A percentile compares a stretch with the other conserved stretches of the same genome.
phyloP scores from a whole-genome alignment of 192 early-diverging fungal genomes.

The Coemansia sp. region DNA sequence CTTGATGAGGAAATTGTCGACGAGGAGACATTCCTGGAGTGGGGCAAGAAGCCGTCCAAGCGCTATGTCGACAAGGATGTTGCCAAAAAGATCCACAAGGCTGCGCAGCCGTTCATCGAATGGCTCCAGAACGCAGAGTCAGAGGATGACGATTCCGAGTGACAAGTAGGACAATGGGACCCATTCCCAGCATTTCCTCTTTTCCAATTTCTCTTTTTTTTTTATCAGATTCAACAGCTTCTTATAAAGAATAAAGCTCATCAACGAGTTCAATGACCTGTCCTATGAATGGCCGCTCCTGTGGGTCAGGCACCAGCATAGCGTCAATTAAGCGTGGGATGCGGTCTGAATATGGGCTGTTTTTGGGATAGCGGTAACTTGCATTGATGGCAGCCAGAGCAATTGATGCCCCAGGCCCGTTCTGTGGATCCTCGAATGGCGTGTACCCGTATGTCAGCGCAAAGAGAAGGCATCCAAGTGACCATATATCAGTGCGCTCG shows the following conservation, averaged over 20 bases:
- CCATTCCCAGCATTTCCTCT: not conserved
- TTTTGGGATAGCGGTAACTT: constrained; percentile 57
- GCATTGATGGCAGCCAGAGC: constrained; percentile 71
- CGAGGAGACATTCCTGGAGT: constrained; percentile 85
- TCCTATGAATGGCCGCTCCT: constrained; percentile 60
- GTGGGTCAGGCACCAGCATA: constrained; percentile 64
- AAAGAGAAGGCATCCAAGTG: constrained; percentile 71
- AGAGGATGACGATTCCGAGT: constrained; percentile 60
- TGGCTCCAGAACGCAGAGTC: constrained; percentile 91
- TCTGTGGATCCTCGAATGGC: constrained; percentile 65
- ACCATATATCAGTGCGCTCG: constrained; percentile 78
- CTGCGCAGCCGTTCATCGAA: constrained; percentile 84
- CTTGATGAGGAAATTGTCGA: constrained; percentile 91
- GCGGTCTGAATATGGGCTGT: constrained; percentile 55
- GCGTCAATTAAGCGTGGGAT: constrained; percentile 58
- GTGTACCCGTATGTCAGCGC: constrained; percentile 69
- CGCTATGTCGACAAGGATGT: constrained; percentile 83
- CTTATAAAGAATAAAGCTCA: constrained; percentile 15
- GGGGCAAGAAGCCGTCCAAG: constrained; percentile 83
- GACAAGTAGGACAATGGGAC: not conserved
- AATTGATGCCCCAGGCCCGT: constrained; percentile 67
- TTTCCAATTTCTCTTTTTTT: constrained; percentile 9
- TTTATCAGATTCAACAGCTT: not conserved
- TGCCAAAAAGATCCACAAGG: constrained; percentile 78
- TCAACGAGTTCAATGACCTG: constrained; percentile 52